phyloP scores from a whole-genome alignment of 768 basidiomycete genomes.

The Mycena albidolilacea region DNA sequence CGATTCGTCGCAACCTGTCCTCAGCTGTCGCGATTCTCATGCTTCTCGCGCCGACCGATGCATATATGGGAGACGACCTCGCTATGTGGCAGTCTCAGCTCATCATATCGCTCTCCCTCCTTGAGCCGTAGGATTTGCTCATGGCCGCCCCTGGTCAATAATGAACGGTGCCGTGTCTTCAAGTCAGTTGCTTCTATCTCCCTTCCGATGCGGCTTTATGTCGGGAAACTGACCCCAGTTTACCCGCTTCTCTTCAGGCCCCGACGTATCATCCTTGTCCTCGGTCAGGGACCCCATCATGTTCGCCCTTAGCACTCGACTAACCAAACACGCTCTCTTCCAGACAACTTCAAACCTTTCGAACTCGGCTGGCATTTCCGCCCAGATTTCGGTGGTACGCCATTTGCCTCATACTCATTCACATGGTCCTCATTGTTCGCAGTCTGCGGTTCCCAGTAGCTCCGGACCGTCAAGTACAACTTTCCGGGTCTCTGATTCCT shows the following conservation, averaged over 20 bases:
- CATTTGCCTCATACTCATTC: background rate
- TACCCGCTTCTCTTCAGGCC: slow-evolving; percentile 22
- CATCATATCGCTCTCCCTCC: slow-evolving; percentile 6
- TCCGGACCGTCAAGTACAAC: background rate
- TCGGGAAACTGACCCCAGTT: slow-evolving; percentile 31
- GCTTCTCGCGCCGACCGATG: slow-evolving; percentile 1
- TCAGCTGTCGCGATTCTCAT: slow-evolving; percentile 14
- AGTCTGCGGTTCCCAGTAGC: background rate
- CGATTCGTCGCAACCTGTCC: slow-evolving; percentile 28
- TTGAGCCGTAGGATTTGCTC: slow-evolving; percentile 15
- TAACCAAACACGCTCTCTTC: background rate
- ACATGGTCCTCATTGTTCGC: background rate
- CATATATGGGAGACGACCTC: slow-evolving; percentile 23
- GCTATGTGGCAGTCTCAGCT: slow-evolving; percentile 16
- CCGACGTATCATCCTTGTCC: slow-evolving; percentile 23
- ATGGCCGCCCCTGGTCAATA: slow-evolving; percentile 26
- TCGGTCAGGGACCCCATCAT: slow-evolving; percentile 13
- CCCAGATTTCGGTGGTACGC: slow-evolving; percentile 19
- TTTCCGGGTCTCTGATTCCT: background rate
- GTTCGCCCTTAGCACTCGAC: background rate
- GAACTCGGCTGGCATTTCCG: background rate
- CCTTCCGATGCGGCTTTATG: slow-evolving; percentile 23
- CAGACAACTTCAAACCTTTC: slow-evolving; percentile 21
- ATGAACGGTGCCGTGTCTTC: slow-evolving; percentile 31
- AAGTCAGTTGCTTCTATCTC: slow-evolving; percentile 15